Percentiles rank a stretch among this genome's conserved stretches.
These are phyloP conservation scores for Blastomyces gilchristii DNA, from an alignment of 2,329 filamentous ascomycete genomes.

Conservation along the genomic window DNA sequence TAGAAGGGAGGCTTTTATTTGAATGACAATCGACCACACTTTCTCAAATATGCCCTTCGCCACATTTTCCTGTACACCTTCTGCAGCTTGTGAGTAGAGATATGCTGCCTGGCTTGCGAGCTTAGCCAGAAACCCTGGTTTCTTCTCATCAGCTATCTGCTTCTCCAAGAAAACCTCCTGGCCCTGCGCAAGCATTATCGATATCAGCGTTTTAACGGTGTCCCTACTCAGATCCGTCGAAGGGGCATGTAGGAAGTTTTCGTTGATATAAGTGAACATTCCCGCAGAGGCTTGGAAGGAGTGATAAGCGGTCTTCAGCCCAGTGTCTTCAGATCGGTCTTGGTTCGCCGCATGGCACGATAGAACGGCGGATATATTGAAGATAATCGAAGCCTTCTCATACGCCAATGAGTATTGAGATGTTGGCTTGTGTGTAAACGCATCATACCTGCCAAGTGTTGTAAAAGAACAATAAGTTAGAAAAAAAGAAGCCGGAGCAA, in stretches of 20 bases:
- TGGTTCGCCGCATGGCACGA: conserved; percentile 93
- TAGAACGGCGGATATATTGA: conserved; percentile 95
- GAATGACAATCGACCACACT: conserved; percentile 67
- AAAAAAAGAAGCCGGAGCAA: background rate
- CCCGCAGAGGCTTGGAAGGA: conserved; percentile 96
- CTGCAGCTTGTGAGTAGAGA: conserved; percentile 75
- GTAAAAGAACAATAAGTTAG: conserved; percentile 8
- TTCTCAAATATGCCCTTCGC: conserved; percentile 87
- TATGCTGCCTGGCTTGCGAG: conserved; percentile 83
- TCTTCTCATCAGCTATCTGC: conserved; percentile 86
- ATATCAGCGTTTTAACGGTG: conserved; percentile 88
- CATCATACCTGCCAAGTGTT: conserved; percentile 65
- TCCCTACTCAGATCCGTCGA: conserved; percentile 93
- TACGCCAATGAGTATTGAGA: conserved; percentile 93
- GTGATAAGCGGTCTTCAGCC: conserved; percentile 93
- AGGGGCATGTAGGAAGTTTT: conserved; percentile 95
- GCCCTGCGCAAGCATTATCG: conserved; percentile 85
- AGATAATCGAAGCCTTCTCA: conserved; percentile 98
- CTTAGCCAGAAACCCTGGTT: conserved; percentile 82
- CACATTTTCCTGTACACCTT: conserved; percentile 88
- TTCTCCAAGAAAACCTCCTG: conserved; percentile 98
- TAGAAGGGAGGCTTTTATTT: conserved; percentile 70
- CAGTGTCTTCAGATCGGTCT: conserved; percentile 80
- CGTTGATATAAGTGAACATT: conserved; percentile 99
- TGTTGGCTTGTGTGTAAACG: conserved; percentile 98